phyloP scores from a whole-genome alignment of 2,329 filamentous ascomycete genomes.

The Ceratocystis harringtonii region DNA sequence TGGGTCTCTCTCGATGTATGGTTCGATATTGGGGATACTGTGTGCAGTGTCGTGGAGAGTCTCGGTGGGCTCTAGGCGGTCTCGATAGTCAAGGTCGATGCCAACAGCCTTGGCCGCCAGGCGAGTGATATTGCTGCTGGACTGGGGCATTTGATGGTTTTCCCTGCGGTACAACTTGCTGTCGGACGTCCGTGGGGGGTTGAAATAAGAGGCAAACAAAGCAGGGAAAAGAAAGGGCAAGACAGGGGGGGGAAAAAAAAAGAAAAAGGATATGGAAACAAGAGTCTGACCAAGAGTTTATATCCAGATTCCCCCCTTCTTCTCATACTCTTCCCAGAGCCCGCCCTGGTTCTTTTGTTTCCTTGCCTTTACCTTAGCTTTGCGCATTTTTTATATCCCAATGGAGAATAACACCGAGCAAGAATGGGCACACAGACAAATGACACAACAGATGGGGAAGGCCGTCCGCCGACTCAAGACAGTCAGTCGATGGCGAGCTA shows the following conservation, averaged over 20 bases:
- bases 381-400: not conserved
- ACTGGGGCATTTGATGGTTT: not conserved
- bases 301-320: not conserved
- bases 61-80: conserved; percentile 21
- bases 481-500: conserved; percentile 1
- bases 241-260: no score
- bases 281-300: not conserved
- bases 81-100: conserved; percentile 23
- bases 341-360: not conserved
- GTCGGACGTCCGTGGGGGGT: not conserved
- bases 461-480: not conserved
- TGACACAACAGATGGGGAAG: not conserved
- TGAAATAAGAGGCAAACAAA: no score
- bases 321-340: not conserved
- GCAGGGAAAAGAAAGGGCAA: not conserved
- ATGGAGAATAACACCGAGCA: conserved; percentile 2
- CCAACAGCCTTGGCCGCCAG: conserved; percentile 22
- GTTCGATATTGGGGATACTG: conserved; percentile 11
- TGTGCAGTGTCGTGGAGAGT: conserved; percentile 22
- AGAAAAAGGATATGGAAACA: not conserved
- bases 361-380: not conserved
- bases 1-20: conserved; percentile 18
- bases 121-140: conserved; percentile 19
- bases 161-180: not conserved
- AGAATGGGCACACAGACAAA: not conserved